Conservation (phyloP, 2,329 filamentous ascomycete genomes). For the Dactylellina parvicollis region DNA sequence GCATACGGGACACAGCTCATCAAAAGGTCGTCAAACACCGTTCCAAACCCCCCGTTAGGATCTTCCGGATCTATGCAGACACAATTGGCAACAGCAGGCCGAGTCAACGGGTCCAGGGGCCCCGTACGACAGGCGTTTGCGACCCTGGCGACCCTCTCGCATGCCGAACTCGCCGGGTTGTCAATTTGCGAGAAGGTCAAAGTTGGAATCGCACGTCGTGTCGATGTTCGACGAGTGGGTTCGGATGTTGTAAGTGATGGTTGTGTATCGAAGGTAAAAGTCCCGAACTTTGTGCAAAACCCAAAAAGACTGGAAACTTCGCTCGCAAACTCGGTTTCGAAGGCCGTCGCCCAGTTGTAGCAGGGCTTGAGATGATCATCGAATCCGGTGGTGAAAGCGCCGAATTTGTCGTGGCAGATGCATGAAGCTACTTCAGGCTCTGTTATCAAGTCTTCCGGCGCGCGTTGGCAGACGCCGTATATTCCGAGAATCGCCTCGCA, state of each 20-base stretch:
- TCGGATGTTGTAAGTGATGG: neutral
- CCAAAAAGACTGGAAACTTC: slow-evolving; percentile 36
- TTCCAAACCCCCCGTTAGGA: slow-evolving; percentile 27
- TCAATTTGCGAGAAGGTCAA: slow-evolving; percentile 39
- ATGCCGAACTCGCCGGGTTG: slow-evolving; percentile 30
- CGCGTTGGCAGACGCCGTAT: slow-evolving; percentile 24
- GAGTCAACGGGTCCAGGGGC: slow-evolving; percentile 27
- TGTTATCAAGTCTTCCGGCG: slow-evolving; percentile 37
- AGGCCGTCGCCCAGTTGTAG: slow-evolving; percentile 30
- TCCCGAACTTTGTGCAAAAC: slow-evolving; percentile 43
- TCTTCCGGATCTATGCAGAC: slow-evolving; percentile 29
- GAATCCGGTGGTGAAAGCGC: slow-evolving; percentile 34
- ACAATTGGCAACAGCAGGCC: slow-evolving; percentile 38
- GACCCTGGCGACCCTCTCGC: slow-evolving; percentile 23
- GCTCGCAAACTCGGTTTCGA: slow-evolving; percentile 27
- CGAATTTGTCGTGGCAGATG: slow-evolving; percentile 25
- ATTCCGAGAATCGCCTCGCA: slow-evolving; percentile 17
- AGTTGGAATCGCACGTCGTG: neutral
- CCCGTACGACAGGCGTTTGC: slow-evolving; percentile 46
- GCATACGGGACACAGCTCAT: slow-evolving; percentile 41
- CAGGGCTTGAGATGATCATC: slow-evolving; percentile 31
- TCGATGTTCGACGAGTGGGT: neutral
- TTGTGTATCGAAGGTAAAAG: slow-evolving; percentile 4
- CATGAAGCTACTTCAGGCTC: slow-evolving; percentile 41
- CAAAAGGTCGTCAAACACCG: slow-evolving; percentile 26